Evolutionary conservation across 257 asterid species (phyloP).

Genomic region (Solanum commersonii): DNA sequence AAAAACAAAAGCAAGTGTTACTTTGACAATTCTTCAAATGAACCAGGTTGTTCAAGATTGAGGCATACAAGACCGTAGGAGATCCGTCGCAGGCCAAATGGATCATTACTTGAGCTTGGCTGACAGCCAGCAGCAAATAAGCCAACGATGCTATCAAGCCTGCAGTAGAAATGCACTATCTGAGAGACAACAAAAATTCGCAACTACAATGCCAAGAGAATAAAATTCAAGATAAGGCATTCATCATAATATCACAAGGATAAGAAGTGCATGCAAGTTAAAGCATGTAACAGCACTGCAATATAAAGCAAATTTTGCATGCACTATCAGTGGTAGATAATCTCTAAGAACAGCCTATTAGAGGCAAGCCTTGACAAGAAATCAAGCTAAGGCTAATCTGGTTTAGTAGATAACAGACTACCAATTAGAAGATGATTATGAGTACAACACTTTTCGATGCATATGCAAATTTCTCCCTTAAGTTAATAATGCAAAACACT

Average conservation of each 20-base stretch:
- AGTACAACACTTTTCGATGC: background rate
- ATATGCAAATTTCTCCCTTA: background rate
- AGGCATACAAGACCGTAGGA: conserved; percentile 84
- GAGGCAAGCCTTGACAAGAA: background rate
- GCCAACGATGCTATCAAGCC: conserved; percentile 95
- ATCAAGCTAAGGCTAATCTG: background rate
- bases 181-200: background rate
- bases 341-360: background rate
- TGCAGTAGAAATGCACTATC: conserved; percentile 19
- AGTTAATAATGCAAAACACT: background rate
- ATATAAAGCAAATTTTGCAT: background rate
- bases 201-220: background rate
- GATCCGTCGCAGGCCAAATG: conserved; percentile 90
- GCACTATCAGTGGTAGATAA: background rate
- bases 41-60: conserved; percentile 1
- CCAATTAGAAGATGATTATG: background rate
- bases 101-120: conserved; percentile 81
- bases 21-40: background rate
- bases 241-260: background rate
- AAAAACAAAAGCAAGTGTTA: conserved; percentile 14
- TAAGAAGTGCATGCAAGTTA: background rate
- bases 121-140: conserved; percentile 98
- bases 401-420: background rate
- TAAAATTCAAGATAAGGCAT: background rate
- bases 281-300: background rate